Conservation (phyloP, 2,329 filamentous ascomycete species). For the Scytalidium lignicola region DNA sequence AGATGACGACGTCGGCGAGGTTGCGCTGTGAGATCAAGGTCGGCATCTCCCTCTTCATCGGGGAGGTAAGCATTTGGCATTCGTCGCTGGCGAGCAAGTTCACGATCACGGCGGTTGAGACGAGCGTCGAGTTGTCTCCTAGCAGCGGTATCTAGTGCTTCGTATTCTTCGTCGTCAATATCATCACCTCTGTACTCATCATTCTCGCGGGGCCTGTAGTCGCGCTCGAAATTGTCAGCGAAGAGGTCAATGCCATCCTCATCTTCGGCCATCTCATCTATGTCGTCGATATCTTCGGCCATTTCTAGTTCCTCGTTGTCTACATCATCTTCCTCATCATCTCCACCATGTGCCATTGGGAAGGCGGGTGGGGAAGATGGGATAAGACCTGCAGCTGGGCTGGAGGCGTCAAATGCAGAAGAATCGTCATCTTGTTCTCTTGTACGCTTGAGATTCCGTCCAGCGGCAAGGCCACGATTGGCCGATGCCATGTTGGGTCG, state of each 20-base stretch:
- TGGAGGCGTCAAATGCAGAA: constrained; percentile 47
- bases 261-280: constrained; percentile 78
- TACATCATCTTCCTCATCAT: constrained; percentile 65
- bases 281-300: constrained; percentile 68
- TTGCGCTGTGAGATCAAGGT: constrained; percentile 80
- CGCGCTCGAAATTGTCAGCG: constrained; percentile 65
- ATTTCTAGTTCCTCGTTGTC: constrained; percentile 67
- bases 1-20: constrained; percentile 79
- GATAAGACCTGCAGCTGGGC: constrained; percentile 44
- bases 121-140: constrained; percentile 68
- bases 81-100: constrained; percentile 60
- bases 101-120: constrained; percentile 68
- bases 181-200: constrained; percentile 67
- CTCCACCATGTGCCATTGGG: constrained; percentile 57
- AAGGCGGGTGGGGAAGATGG: constrained; percentile 62
- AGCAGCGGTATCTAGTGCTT: constrained; percentile 59
- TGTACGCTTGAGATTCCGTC: constrained; percentile 54
- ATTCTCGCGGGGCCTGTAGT: constrained; percentile 63
- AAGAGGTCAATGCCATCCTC: constrained; percentile 78
- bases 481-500: constrained; percentile 75
- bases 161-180: constrained; percentile 76
- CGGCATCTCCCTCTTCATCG: constrained; percentile 78
- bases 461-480: constrained; percentile 61
- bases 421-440: constrained; percentile 62
- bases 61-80: constrained; percentile 70